Base-by-base conservation (phyloP, 2,329 filamentous ascomycete genomes). In the Hymenoscyphus infarciens region DNA sequence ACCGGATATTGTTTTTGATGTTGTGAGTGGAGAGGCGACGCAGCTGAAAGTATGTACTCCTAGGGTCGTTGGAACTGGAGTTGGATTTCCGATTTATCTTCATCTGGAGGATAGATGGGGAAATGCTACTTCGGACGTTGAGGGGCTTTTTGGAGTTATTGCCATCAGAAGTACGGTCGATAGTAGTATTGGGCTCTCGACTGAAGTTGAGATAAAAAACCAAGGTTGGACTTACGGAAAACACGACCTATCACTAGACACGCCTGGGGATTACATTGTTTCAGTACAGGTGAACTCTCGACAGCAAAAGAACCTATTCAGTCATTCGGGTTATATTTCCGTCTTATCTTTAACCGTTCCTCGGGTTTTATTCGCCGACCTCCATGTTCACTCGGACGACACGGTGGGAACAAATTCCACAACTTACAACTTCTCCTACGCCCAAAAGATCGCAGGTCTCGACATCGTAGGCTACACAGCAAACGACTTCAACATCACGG, bases 401-500 rank as follows among this genome's bases (percentile, higher is more conserved):
- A 77, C 74, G 3, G 75, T 77, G 1, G 75, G 74, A 52, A 76
- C 75, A 27, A 75, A 76, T 39, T 70, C 66, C 1, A 73, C 71
- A 1, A 67, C 71, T 1, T 76, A 77, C 66, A 76, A 76, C 64
- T 77, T 77, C 64, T 74, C 73, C 1, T 77, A 76, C 60, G 74
- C 72, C 16, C 73, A 70, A 22, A 45, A 72, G 22, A 69, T 77
- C 15, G 75, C 75, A 0, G 75, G 75, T 19, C 71, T 77, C 0
- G 75, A 77, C 31, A 65, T 76, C 10, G 69, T 77, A 0, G 75
- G 75, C 1, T 76, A 77, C 63, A 76, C 75, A 0, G 75, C 75
- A 25, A 77, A 77, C 63, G 74, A 77, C 61, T 77, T 76, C 68
- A 74, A 77, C 58, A 71, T 77, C 64, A 77, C 75, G 31, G 65